Base-by-base conservation (phyloP, 306 rosid genomes). In the Quercus dentata region DNA sequence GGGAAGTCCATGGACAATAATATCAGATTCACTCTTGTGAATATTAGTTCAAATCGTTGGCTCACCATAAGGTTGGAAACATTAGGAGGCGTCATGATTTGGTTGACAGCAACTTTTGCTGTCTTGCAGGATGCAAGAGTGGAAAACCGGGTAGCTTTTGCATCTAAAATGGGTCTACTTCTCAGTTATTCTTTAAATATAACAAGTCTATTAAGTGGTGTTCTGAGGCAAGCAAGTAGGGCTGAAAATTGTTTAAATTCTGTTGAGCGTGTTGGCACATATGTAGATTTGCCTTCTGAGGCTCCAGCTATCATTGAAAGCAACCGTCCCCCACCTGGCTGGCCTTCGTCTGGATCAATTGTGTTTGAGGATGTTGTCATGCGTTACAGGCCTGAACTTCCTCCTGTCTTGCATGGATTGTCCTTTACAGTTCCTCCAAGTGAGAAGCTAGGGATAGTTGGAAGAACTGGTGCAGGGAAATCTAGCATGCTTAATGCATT, bases 381-480 rank as follows among this genome's bases (percentile, higher is more conserved):
- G n/a, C 89, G 93, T 6, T 94, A 92, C 59, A 85, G 98, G 83
- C 91, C 98, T 12, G 97, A 90, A 86, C 97, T 94, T 86, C 97
- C 97, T 74, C 97, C 91, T 1, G 97, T 92, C 28, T 63, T 94
- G 76, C 97, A 92, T 28, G 97, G 94, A 52, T 83, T 94, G 69
- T 88, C 97, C 31, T 94, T 91, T 56, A 65, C 61, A 11, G 86
- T 92, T 59, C 84, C 86, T 51, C 86, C 97, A 70, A 89, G 85
- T n/a, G 97, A 94, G 81, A 94, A 94, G 86, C 69, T 94, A 20
- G 98, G 97, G 31, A 87, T 94, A 38, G 97, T 94, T 69, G 97
- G 98, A 85, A 90, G 98, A 86, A 94, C 98, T 56, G 97, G 98
- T 71, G 98, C 98, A 38, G 97, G 98, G 61, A 94, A 94, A 76